These are phyloP conservation scores for Helminthosporium solani DNA, from an alignment of 2,329 filamentous ascomycete genomes.

Conservation along the genomic window DNA sequence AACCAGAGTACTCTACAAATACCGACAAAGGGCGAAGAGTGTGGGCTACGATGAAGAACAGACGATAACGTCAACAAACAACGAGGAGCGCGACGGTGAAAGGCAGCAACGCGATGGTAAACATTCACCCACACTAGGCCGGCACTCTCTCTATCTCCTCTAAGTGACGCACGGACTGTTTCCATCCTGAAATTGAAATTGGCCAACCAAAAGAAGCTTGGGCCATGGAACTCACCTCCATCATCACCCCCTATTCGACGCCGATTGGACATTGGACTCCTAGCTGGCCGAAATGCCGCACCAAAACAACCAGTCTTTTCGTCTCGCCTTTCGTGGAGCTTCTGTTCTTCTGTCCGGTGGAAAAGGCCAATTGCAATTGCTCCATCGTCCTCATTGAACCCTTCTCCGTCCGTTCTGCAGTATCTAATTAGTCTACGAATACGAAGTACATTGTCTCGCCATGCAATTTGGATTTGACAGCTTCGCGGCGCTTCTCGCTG, in stretches of 20 bases:
- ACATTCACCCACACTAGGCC: background rate
- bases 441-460: background rate
- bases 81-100: constrained; percentile 1
- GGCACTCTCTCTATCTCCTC: background rate
- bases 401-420: background rate
- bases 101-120: constrained; percentile 15
- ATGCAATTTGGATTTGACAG: background rate
- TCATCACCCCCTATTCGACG: constrained; percentile 2
- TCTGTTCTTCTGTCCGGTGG: background rate
- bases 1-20: no score
- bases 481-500: constrained; percentile 13
- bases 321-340: background rate
- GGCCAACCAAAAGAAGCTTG: background rate
- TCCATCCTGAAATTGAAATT: constrained; percentile 13
- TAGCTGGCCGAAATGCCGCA: background rate
- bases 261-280: background rate
- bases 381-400: background rate
- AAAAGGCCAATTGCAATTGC: background rate
- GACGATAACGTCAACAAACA: background rate
- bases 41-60: background rate
- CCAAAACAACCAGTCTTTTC: background rate
- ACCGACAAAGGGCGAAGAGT: background rate
- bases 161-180: background rate
- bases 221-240: constrained; percentile 7
- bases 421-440: no score